Percentiles rank a stretch among this genome's conserved stretches.
Conservation (phyloP, 768 basidiomycete species). For the Nidularia sp. region DNA sequence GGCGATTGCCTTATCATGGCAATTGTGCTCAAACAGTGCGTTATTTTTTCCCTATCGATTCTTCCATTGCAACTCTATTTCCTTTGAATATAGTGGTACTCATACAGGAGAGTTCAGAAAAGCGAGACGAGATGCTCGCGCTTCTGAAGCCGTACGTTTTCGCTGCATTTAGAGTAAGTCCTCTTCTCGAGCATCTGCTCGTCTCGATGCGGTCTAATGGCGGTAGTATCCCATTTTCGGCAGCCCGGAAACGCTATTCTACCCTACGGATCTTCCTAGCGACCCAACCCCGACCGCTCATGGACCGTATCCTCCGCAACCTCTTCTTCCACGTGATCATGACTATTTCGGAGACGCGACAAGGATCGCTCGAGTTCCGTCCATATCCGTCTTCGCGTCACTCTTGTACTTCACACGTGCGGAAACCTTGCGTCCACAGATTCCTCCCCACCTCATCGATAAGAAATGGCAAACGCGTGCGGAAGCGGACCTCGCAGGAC, state of each 20-base stretch:
- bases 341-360: slow-evolving; percentile 37
- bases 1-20: slow-evolving; percentile 45
- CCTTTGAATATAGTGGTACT: slow-evolving; percentile 18
- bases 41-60: slow-evolving; percentile 2
- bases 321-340: slow-evolving; percentile 22
- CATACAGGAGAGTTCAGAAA: slow-evolving; percentile 24
- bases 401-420: slow-evolving; percentile 42
- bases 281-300: slow-evolving; percentile 12
- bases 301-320: slow-evolving; percentile 21
- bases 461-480: slow-evolving; percentile 21
- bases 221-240: slow-evolving; percentile 38
- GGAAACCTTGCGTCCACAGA: slow-evolving; percentile 25
- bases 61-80: neutral
- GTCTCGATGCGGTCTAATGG: slow-evolving; percentile 11
- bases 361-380: slow-evolving; percentile 30
- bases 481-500: slow-evolving; percentile 21
- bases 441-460: slow-evolving; percentile 33
- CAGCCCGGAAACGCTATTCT: slow-evolving; percentile 28
- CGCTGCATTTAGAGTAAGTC: slow-evolving; percentile 45
- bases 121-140: slow-evolving; percentile 25
- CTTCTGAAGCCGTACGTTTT: slow-evolving; percentile 42
- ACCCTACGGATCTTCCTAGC: slow-evolving; percentile 8
- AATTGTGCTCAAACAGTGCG: slow-evolving; percentile 34
- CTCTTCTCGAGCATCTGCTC: slow-evolving; percentile 8
- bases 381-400: slow-evolving; percentile 40